These are phyloP conservation scores for Pseudopyricularia javanii DNA, from an alignment of 2,329 filamentous ascomycete genomes.

Conservation along the genomic window DNA sequence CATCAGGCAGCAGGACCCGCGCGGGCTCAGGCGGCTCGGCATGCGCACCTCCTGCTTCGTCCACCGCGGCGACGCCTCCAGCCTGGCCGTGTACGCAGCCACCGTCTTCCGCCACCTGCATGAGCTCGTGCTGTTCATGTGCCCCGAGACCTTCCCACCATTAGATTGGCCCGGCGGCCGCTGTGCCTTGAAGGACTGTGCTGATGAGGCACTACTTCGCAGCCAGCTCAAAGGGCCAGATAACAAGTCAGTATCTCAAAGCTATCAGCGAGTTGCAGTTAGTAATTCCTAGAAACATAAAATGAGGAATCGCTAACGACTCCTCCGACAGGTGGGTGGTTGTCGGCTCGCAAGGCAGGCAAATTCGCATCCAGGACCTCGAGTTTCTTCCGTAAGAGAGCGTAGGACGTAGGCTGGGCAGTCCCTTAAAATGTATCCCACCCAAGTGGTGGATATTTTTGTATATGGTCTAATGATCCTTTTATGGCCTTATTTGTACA, in stretches of 20 bases:
- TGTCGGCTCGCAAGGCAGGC: slow-evolving; percentile 2
- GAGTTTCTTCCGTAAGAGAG: slow-evolving; percentile 2
- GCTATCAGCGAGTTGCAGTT: background rate
- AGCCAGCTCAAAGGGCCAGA: slow-evolving; percentile 1
- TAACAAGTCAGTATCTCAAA: background rate
- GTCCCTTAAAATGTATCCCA: background rate
- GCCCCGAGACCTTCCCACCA: slow-evolving; percentile 3
- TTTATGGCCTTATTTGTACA: background rate
- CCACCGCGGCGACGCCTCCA: background rate
- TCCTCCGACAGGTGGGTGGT: slow-evolving; percentile 3
- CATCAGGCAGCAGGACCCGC: background rate
- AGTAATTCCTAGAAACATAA: background rate
- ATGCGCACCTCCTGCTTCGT: slow-evolving; percentile 2
- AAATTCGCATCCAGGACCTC: slow-evolving; percentile 5
- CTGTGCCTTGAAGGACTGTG: slow-evolving; percentile 6
- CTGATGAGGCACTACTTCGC: slow-evolving; percentile 4
- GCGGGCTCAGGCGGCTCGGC: background rate
- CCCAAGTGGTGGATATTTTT: background rate
- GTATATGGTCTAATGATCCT: background rate
- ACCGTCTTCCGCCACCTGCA: slow-evolving; percentile 6
- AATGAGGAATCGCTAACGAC: background rate
- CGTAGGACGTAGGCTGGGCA: background rate
- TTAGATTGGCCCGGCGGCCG: slow-evolving; percentile 3
- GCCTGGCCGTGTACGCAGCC: slow-evolving; percentile 5
- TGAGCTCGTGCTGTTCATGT: slow-evolving; percentile 6